Evolutionary conservation across 306 rosid genomes (phyloP).

Genomic region (Lablab purpureus): DNA sequence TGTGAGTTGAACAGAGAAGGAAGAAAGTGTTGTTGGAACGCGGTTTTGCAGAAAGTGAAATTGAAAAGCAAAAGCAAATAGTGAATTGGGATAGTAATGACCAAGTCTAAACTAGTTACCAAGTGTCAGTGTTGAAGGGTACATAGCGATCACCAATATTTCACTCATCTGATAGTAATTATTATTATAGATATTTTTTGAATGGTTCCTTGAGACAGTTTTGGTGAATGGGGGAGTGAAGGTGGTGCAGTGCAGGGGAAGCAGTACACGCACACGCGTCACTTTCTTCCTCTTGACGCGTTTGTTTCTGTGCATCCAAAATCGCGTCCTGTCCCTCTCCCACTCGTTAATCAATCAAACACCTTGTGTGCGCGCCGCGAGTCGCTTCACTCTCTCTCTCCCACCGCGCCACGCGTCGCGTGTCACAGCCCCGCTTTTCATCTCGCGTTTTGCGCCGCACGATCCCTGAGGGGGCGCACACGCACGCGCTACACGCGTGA

Average conservation of each 20-base stretch:
- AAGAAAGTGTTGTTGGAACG: too few relatives aligned
- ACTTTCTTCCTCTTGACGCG: conserved; percentile 55
- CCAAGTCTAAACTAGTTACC: neutral
- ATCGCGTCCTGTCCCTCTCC: conserved; percentile 26
- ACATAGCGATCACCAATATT: too few relatives aligned
- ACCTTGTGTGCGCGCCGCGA: neutral
- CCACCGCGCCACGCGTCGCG: neutral
- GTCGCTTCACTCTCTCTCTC: conserved; percentile 13
- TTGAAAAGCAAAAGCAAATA: too few relatives aligned
- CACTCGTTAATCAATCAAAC: conserved; percentile 16
- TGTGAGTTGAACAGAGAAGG: too few relatives aligned
- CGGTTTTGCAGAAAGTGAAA: too few relatives aligned
- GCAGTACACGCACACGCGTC: conserved; percentile 44
- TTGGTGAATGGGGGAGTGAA: conserved; percentile 42
- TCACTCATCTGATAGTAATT: neutral
- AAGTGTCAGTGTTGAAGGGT: neutral
- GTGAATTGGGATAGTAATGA: neutral
- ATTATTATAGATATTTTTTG: conserved; percentile 23
- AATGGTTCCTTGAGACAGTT: conserved; percentile 49
- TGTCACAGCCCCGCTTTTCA: rapidly evolving
- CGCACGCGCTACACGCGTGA: conserved; percentile 2
- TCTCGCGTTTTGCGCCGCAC: neutral
- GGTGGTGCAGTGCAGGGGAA: neutral
- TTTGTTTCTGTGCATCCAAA: conserved; percentile 51
- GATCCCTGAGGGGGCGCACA: neutral